Conservation (phyloP, 495 filamentous ascomycete species). For the Rhypophila decipiens region DNA sequence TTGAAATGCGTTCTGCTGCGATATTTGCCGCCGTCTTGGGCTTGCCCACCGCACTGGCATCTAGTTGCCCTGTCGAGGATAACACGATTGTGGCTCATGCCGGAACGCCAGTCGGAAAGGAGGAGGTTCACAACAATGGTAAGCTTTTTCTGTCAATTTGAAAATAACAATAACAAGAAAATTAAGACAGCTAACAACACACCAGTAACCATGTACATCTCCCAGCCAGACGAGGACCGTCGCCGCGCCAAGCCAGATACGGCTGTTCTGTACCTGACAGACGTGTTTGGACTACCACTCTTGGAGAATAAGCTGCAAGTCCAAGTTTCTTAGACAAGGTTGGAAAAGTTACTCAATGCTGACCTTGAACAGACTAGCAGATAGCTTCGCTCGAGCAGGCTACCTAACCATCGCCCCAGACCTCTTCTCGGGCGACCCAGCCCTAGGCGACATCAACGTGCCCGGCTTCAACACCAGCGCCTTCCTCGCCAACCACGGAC, state of each 20-base stretch:
- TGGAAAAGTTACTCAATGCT: neutral
- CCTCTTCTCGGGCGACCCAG: slow-evolving; percentile 59
- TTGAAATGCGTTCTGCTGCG: too few species aligned
- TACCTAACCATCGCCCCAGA: slow-evolving; percentile 72
- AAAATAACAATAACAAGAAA: neutral
- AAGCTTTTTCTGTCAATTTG: neutral
- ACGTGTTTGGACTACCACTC: slow-evolving; percentile 56
- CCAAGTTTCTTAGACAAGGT: too few species aligned
- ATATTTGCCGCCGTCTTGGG: too few species aligned
- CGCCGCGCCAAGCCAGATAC: slow-evolving; percentile 37
- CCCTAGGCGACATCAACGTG: slow-evolving; percentile 40
- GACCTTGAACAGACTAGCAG: slow-evolving; percentile 47
- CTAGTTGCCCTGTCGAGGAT: slow-evolving; percentile 3
- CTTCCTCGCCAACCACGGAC: slow-evolving; percentile 51
- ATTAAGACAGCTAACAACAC: slow-evolving; percentile 1
- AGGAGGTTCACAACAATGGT: slow-evolving; percentile 25
- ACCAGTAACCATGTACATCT: slow-evolving; percentile 34
- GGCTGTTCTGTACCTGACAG: slow-evolving; percentile 49
- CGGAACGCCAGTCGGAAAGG: slow-evolving; percentile 26
- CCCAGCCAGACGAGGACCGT: slow-evolving; percentile 24
- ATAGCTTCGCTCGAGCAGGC: slow-evolving; percentile 69
- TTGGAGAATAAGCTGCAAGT: slow-evolving; percentile 56
- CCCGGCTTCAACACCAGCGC: slow-evolving; percentile 46
- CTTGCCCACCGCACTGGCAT: too few species aligned
- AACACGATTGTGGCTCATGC: slow-evolving; percentile 23